Percentiles rank a stretch among this genome's conserved stretches.
These are phyloP conservation scores for Zygosaccharomyces sapae DNA, from an alignment of 1,139 yeast genomes.

Conservation along the genomic window DNA sequence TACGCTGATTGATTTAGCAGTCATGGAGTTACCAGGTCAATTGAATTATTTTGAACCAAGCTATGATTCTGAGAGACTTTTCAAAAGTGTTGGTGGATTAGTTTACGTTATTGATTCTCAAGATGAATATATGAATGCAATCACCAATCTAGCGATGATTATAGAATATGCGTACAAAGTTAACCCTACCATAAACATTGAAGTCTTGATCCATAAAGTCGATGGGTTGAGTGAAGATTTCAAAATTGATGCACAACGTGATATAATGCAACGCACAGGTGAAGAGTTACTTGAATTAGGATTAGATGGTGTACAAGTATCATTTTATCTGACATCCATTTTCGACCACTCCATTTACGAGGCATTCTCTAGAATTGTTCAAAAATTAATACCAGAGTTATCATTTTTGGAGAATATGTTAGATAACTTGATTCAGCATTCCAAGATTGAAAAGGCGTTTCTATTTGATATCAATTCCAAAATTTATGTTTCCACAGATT, in stretches of 20 bases:
- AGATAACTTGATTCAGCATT: constrained; percentile 83
- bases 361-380: constrained; percentile 90
- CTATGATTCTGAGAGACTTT: constrained; percentile 72
- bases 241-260: constrained; percentile 89
- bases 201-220: constrained; percentile 89
- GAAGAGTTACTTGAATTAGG: constrained; percentile 90
- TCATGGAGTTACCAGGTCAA: constrained; percentile 97
- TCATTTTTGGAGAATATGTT: constrained; percentile 85
- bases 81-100: constrained; percentile 83
- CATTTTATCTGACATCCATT: constrained; percentile 86
- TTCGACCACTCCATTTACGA: constrained; percentile 95
- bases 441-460: constrained; percentile 88
- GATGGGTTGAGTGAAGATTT: constrained; percentile 95
- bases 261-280: constrained; percentile 91
- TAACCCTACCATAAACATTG: constrained; percentile 82
- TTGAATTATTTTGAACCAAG: constrained; percentile 81
- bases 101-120: constrained; percentile 93
- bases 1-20: constrained; percentile 79
- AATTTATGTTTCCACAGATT: constrained; percentile 92
- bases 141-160: constrained; percentile 82
- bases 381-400: constrained; percentile 81
- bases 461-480: constrained; percentile 90
- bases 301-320: constrained; percentile 83
- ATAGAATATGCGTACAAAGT: constrained; percentile 84
- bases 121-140: constrained; percentile 89